phyloP scores from a whole-genome alignment of 2,329 filamentous ascomycete species.

The Aspergillus novofumigatus region DNA sequence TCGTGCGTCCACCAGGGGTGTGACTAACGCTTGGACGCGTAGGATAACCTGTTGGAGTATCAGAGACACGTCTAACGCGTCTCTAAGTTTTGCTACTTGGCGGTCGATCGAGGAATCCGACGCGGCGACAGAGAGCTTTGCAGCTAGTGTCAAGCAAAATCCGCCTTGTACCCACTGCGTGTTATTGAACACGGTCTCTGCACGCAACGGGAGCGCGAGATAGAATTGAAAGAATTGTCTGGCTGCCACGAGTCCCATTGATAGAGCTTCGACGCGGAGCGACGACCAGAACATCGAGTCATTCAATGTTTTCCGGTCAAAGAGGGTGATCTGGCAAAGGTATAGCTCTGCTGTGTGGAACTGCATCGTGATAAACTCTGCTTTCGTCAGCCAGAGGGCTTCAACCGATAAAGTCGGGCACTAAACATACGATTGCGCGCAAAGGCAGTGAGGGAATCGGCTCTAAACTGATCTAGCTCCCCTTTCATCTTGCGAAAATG shows the following conservation, averaged over 20 bases:
- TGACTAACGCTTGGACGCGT: constrained; percentile 8
- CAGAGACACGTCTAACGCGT: constrained; percentile 5
- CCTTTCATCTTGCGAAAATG: too few relatives aligned
- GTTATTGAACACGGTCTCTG: constrained; percentile 36
- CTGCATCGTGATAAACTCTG: constrained; percentile 34
- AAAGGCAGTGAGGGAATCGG: too few relatives aligned
- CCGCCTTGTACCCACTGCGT: constrained; percentile 40
- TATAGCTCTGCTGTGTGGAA: constrained; percentile 38
- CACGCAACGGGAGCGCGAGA: constrained; percentile 30
- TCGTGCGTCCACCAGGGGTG: neutral
- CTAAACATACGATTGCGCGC: too few relatives aligned
- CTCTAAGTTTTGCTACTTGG: constrained; percentile 1
- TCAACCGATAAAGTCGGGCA: neutral
- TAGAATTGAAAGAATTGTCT: constrained; percentile 16
- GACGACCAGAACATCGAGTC: neutral
- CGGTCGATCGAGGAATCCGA: constrained; percentile 3
- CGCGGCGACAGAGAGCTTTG: constrained; percentile 9
- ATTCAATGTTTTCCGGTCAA: constrained; percentile 10
- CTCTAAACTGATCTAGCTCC: too few relatives aligned
- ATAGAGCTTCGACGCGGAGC: constrained; percentile 9
- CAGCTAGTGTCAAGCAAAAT: constrained; percentile 19
- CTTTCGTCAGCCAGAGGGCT: constrained; percentile 22
- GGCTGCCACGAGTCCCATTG: constrained; percentile 9
- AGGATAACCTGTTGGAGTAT: constrained; percentile 4
- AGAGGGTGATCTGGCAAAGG: constrained; percentile 38